phyloP scores from a whole-genome alignment of 2,329 filamentous ascomycete species.

The Verticillium nonalfalfae region DNA sequence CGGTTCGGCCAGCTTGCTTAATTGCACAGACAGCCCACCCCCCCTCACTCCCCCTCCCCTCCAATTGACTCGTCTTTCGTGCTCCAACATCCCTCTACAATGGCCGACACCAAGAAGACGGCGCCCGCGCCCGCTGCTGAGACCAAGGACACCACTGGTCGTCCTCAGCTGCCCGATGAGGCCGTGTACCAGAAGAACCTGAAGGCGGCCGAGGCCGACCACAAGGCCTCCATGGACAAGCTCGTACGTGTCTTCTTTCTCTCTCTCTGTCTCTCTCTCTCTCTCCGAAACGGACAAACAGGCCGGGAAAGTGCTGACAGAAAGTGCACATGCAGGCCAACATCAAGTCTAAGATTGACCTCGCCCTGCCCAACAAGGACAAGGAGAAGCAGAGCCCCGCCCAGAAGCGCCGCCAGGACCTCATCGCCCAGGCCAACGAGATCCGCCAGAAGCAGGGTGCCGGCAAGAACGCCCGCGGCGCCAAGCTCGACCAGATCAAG shows the following conservation, averaged over 20 bases:
- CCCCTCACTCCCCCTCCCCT: too few species aligned
- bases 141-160: conserved; percentile 37
- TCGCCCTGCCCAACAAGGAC: conserved; percentile 65
- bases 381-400: conserved; percentile 75
- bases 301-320: neutral
- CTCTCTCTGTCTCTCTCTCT: too few species aligned
- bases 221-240: conserved; percentile 66
- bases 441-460: conserved; percentile 84
- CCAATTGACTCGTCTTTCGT: conserved; percentile 7
- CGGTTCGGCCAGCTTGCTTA: conserved; percentile 1
- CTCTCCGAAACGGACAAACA: neutral
- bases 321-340: conserved; percentile 56
- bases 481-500: conserved; percentile 86
- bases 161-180: conserved; percentile 84
- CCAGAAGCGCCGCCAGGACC: conserved; percentile 78
- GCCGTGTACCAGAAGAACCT: conserved; percentile 74
- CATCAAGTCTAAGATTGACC: conserved; percentile 82
- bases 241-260: conserved; percentile 24
- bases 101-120: conserved; percentile 44
- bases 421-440: conserved; percentile 72
- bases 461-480: conserved; percentile 74
- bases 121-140: conserved; percentile 35
- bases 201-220: conserved; percentile 78
- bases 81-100: conserved; percentile 16
- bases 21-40: conserved; percentile 1